Evolutionary conservation across 75 land plant genomes (phyloP).

Genomic region (Cupressus sempervirens): DNA sequence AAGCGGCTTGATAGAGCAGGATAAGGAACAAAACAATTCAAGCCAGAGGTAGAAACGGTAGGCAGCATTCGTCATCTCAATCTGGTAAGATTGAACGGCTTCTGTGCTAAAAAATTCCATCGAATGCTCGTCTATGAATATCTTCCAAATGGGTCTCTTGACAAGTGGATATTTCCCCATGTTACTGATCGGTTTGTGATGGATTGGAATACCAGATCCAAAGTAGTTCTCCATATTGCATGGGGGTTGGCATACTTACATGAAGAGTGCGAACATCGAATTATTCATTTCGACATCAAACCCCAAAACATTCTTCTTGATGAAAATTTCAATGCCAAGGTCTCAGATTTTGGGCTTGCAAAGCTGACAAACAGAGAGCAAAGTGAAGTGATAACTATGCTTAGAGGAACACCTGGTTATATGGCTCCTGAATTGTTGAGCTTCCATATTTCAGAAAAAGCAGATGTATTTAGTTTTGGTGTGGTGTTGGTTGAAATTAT

Average conservation of each 20-base stretch:
- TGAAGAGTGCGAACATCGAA: background rate
- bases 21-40: constrained; percentile 21
- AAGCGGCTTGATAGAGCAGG: constrained; percentile 8
- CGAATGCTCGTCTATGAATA: background rate
- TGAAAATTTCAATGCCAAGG: constrained; percentile 28
- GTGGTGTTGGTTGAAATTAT: constrained; percentile 9
- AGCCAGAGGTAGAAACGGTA: constrained; percentile 36
- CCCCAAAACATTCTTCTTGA: constrained; percentile 6
- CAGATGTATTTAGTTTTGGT: constrained; percentile 13
- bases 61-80: constrained; percentile 45
- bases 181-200: background rate
- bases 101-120: background rate
- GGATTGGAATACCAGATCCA: background rate
- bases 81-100: constrained; percentile 8
- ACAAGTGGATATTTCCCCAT: constrained; percentile 4
- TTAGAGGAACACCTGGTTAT: constrained; percentile 43
- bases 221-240: background rate
- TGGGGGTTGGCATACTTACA: background rate
- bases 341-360: constrained; percentile 17
- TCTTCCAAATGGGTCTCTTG: constrained; percentile 2
- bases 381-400: constrained; percentile 13
- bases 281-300: background rate
- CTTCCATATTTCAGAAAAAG: constrained; percentile 1
- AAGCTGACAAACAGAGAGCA: constrained; percentile 18
- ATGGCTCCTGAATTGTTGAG: constrained; percentile 16